phyloP scores from a whole-genome alignment of 371 early-diverging fungal genomes.

The Mucor saturninus region DNA sequence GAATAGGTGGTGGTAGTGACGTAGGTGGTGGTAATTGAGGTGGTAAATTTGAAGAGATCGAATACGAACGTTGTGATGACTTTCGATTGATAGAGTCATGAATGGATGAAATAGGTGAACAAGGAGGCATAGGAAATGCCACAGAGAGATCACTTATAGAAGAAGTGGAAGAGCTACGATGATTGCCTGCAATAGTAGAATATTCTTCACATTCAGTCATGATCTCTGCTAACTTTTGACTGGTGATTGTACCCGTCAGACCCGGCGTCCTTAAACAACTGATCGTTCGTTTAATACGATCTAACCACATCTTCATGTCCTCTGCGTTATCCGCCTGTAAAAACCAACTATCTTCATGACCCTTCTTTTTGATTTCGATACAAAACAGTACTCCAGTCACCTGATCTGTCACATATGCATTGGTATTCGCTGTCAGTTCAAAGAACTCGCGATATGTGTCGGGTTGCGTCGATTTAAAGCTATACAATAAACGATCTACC shows the following conservation, averaged over 20 bases:
- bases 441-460: constrained; percentile 38
- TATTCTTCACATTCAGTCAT: constrained; percentile 31
- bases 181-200: background rate
- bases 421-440: constrained; percentile 35
- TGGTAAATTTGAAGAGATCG: constrained; percentile 15
- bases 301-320: constrained; percentile 43
- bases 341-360: constrained; percentile 31
- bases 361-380: constrained; percentile 39
- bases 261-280: constrained; percentile 17
- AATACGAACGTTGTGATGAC: constrained; percentile 1
- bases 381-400: constrained; percentile 36
- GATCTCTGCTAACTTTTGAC: constrained; percentile 5
- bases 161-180: background rate
- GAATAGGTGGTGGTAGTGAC: constrained; percentile 28
- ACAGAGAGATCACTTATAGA: constrained; percentile 1
- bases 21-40: constrained; percentile 34
- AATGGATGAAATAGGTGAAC: constrained; percentile 9
- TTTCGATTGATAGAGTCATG: background rate
- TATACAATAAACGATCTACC: constrained; percentile 41
- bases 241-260: constrained; percentile 2
- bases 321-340: constrained; percentile 39
- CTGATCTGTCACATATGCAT: constrained; percentile 44
- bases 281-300: constrained; percentile 36
- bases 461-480: constrained; percentile 39
- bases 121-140: constrained; percentile 5